phyloP scores from a whole-genome alignment of 257 asterid species.

The Solanum chmielewskii region DNA sequence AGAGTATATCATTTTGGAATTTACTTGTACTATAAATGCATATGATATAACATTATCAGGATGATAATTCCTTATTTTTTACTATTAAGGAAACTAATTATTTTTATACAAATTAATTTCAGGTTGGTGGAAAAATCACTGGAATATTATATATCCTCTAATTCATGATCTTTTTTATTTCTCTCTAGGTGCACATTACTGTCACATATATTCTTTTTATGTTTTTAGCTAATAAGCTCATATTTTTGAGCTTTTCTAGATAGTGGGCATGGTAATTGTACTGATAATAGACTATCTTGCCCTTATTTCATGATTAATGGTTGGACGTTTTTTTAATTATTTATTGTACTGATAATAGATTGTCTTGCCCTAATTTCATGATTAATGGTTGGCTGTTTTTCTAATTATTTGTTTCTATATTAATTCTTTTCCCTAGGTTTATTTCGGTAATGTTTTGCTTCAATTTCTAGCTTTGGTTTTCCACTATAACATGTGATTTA shows the following conservation, averaged over 20 bases:
- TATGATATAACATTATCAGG: neutral
- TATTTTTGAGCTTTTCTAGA: neutral
- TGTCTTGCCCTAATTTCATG: no score
- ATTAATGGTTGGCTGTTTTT: neutral
- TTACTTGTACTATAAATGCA: neutral
- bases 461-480: neutral
- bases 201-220: neutral
- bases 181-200: neutral
- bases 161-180: neutral
- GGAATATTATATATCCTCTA: neutral
- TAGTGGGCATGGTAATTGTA: neutral
- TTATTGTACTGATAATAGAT: neutral
- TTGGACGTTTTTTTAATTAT: neutral
- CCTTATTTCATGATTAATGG: neutral
- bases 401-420: neutral
- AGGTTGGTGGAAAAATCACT: neutral
- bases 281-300: neutral
- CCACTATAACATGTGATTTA: constrained; percentile 4
- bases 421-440: neutral
- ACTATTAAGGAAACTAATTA: neutral
- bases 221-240: neutral
- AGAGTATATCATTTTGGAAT: neutral
- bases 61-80: neutral
- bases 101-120: neutral
- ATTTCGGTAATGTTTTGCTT: neutral